phyloP scores from a whole-genome alignment of 148 eudicot genomes.

The Selenicereus undatus region DNA sequence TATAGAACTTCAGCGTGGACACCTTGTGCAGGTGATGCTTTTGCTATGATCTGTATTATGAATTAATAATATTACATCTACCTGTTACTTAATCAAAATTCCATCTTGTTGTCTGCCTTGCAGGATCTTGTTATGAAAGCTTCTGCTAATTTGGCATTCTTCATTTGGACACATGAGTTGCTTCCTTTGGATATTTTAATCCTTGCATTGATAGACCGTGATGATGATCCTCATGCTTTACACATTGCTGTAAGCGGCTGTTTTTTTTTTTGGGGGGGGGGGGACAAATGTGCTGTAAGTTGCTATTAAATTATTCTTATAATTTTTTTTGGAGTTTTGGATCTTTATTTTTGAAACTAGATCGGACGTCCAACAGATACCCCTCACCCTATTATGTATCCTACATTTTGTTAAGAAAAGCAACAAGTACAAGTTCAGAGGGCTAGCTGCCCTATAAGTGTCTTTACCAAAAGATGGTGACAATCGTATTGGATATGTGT shows the following conservation, averaged over 20 bases:
- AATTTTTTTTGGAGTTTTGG: not conserved
- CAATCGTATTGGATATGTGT: not conserved
- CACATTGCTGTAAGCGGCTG: conserved; percentile 67
- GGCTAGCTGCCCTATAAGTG: not conserved
- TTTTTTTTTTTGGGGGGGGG: no score
- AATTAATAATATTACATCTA: not conserved
- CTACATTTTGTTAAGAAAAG: not conserved
- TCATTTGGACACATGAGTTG: conserved; percentile 89
- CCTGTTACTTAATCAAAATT: not conserved
- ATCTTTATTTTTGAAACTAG: not conserved
- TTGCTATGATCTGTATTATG: not conserved
- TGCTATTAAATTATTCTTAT: not conserved
- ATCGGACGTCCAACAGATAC: not conserved
- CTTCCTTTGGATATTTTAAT: conserved; percentile 94
- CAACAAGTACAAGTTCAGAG: not conserved
- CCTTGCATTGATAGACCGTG: conserved; percentile 94
- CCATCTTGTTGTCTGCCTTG: conserved; percentile 17
- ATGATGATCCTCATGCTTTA: conserved; percentile 94
- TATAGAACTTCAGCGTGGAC: conserved; percentile 82
- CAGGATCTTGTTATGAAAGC: conserved; percentile 91
- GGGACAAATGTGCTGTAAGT: conserved; percentile 47
- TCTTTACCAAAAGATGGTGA: not conserved
- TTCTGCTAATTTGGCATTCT: conserved; percentile 67
- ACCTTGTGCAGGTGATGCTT: conserved; percentile 60
- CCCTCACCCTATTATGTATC: not conserved